Evolutionary conservation across 306 rosid genomes (phyloP).

Genomic region (Dryas alaskensis): DNA sequence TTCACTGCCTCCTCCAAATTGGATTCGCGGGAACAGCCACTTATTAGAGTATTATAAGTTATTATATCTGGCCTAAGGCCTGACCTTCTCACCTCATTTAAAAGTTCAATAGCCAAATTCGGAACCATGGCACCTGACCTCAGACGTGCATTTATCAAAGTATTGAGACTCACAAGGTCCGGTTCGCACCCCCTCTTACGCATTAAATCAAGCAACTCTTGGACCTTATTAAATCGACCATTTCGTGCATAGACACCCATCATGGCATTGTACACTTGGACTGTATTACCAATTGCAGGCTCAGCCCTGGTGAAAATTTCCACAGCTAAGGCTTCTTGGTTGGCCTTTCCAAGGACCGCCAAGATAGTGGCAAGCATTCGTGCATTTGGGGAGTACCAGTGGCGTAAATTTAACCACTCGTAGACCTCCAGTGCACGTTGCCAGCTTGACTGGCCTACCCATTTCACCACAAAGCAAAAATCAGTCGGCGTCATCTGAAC

Average conservation of each 20-base stretch:
- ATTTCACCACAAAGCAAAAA: constrained; percentile 87
- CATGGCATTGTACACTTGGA: constrained; percentile 88
- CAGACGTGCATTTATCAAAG: constrained; percentile 78
- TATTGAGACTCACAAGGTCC: constrained; percentile 86
- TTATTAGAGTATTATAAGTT: constrained; percentile 82
- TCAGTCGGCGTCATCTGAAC: constrained; percentile 88
- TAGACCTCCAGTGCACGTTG: constrained; percentile 87
- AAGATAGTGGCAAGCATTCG: constrained; percentile 88
- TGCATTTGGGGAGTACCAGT: constrained; percentile 86
- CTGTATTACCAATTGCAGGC: constrained; percentile 48
- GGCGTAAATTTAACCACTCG: constrained; percentile 79
- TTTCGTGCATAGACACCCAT: constrained; percentile 86
- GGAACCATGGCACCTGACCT: constrained; percentile 64
- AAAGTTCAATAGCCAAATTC: constrained; percentile 61
- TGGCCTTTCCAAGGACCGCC: constrained; percentile 84
- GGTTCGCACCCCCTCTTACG: constrained; percentile 75
- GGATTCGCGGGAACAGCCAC: constrained; percentile 83
- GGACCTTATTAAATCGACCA: constrained; percentile 62
- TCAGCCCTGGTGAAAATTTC: constrained; percentile 70
- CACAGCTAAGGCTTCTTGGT: constrained; percentile 74
- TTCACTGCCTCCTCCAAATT: constrained; percentile 75
- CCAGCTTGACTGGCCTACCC: constrained; percentile 76
- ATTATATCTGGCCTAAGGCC: constrained; percentile 82
- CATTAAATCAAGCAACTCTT: constrained; percentile 62
- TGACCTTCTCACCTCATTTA: constrained; percentile 67